Base-by-base conservation (phyloP, 768 basidiomycete genomes). In the Dendrothele bispora region DNA sequence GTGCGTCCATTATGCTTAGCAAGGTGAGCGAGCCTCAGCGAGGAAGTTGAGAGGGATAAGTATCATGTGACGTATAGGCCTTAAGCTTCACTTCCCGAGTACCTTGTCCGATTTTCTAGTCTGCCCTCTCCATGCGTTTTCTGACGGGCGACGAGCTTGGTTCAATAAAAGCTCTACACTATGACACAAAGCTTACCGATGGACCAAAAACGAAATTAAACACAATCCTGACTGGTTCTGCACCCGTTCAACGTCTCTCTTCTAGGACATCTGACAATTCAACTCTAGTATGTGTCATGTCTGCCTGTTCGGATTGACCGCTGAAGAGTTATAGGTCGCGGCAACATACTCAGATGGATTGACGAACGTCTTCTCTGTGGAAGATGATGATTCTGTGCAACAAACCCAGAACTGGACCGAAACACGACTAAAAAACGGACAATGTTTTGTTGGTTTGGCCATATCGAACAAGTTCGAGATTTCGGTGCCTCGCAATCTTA, bases 121-220 rank as follows among this genome's bases (percentile, higher is more conserved):
- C 21, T 27, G 14, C 38, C 41, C 18, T 43, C 43, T 89, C 88
- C 68, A 80, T 61, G 46, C 78, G 77, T 49, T 90, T 91, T 66
- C 67, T 89, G 42, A 64, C 81, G 37, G 91, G 88, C 53, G 91
- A 92, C 67, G 85, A 89, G 53, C 80, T 88, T 26, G 91, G 90
- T 17, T 80, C 78, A 48, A 77, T 91, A 49, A 91, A 91, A 66
- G 64, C 79, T 7, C 58, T 88, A 47, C 66, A 56, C 8, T 85
- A 77, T 55, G 58, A 62, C 10, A 37, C 53, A 10, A 51, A 63
- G 14, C 43, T 55, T 7, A 61, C 68, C n/a, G 64, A 60, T n/a
- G n/a, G n/a, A 38, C 53, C 58, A 46, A 76, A 72, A 43, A 58
- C 63, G 2, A 50, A 60, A 18, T 39, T 72, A 5, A 69, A 63